A percentile compares a stretch with the other conserved stretches of the same genome.
Conservation (phyloP, 1,139 yeast species). For the Candida glucosophila region DNA sequence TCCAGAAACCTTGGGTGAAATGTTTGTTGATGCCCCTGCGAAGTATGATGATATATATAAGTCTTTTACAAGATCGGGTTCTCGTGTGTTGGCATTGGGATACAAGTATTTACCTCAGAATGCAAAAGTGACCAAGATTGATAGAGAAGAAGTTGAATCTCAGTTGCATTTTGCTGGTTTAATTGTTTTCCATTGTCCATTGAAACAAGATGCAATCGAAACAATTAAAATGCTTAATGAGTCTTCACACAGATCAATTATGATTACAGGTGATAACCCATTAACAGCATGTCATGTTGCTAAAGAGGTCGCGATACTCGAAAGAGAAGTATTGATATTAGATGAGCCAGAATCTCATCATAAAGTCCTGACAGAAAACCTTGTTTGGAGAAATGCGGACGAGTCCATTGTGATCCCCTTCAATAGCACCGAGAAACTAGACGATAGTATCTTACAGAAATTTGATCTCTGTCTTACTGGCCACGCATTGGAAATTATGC, state of each 20-base stretch:
- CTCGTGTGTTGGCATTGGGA: slow-evolving; percentile 92
- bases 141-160: slow-evolving; percentile 71
- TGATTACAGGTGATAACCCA: slow-evolving; percentile 99
- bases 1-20: slow-evolving; percentile 85
- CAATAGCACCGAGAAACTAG: slow-evolving; percentile 51
- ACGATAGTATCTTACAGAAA: slow-evolving; percentile 48
- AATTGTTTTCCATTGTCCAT: slow-evolving; percentile 94
- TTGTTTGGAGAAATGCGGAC: slow-evolving; percentile 80
- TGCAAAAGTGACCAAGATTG: slow-evolving; percentile 42
- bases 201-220: slow-evolving; percentile 86
- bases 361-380: slow-evolving; percentile 41
- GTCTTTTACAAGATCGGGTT: slow-evolving; percentile 89
- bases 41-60: slow-evolving; percentile 82
- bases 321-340: slow-evolving; percentile 70
- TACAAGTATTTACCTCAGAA: slow-evolving; percentile 61
- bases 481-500: slow-evolving; percentile 65
- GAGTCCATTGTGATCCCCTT: slow-evolving; percentile 70
- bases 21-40: slow-evolving; percentile 66
- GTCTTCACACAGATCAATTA: slow-evolving; percentile 88
- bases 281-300: slow-evolving; percentile 98
- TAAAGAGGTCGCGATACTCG: slow-evolving; percentile 80
- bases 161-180: slow-evolving; percentile 81
- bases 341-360: slow-evolving; percentile 75
- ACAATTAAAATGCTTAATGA: slow-evolving; percentile 89
- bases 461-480: slow-evolving; percentile 93